Evolutionary conservation across 1,284 basidiomycete species (phyloP).

Genomic region (Trichosporon faecale): DNA sequence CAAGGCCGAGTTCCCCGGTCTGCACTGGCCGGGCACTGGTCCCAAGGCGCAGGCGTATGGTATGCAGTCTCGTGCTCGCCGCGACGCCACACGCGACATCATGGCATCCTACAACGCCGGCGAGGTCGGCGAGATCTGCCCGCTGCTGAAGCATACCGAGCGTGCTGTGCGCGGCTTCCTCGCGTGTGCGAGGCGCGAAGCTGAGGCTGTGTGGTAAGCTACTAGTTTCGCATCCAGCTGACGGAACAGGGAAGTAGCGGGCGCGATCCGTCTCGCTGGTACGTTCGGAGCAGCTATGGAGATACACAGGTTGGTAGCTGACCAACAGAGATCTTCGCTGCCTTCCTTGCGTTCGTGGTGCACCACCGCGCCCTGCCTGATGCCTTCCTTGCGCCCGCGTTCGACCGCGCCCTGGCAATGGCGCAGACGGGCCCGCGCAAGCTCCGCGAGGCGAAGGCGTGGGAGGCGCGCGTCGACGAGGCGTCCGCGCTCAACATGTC

Average conservation of each 20-base stretch:
- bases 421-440: conserved; percentile 28
- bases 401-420: conserved; percentile 28
- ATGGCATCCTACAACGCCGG: neutral
- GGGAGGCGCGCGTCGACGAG: conserved; percentile 35
- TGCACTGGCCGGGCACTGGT: conserved; percentile 39
- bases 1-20: conserved; percentile 22
- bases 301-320: neutral
- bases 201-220: conserved; percentile 26
- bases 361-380: conserved; percentile 37
- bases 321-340: conserved; percentile 33
- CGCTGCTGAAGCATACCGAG: conserved; percentile 34
- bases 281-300: conserved; percentile 4
- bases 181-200: conserved; percentile 36
- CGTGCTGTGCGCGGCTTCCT: conserved; percentile 39
- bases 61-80: neutral
- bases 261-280: conserved; percentile 35
- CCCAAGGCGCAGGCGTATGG: conserved; percentile 20
- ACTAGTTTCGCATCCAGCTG: neutral
- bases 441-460: conserved; percentile 27
- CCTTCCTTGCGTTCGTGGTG: conserved; percentile 36
- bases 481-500: conserved; percentile 30
- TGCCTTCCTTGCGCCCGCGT: conserved; percentile 13
- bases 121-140: conserved; percentile 32
- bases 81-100: neutral
- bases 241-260: conserved; percentile 35